Base-by-base conservation (phyloP, 2,329 filamentous ascomycete species). In the Alternaria triticimaculans region DNA sequence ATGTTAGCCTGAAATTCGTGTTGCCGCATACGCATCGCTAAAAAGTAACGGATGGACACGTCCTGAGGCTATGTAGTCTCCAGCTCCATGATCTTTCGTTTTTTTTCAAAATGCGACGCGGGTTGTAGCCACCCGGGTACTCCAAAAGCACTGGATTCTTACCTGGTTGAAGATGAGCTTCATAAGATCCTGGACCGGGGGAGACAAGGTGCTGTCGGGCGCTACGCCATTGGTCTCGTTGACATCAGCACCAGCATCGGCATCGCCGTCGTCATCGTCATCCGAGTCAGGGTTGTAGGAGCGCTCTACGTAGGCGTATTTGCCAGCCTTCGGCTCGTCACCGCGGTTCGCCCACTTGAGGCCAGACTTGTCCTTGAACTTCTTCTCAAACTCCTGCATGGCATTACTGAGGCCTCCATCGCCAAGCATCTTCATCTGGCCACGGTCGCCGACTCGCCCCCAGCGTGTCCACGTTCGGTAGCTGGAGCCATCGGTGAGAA, bases 291-390 rank as follows among this genome's bases (percentile, higher is more conserved):
- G 86, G 53, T 91, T 88, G 75, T 96, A 97, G 74, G 87, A 91
- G 45, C 87, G 87, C 80, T 96, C 92, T 11, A 97, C 85, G 75
- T 93, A 97, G 3, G 90, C 90, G 73, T 97, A 97, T 74, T 92
- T 89, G 1, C 85, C 79, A 12, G 80, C 80, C 71, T 87, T 91
- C 0, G 92, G 89, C 3, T 85, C 78, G 0, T 84, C 79, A 3
- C 78, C 80, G 6, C 87, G 81, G 56, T 87, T 74, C 6, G 78
- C 79, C 86, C 86, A 88, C 3, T 68, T 77, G 11, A 85, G 78
- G 9, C 86, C 86, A 4, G 84, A 82, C 69, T 88, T 88, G 61
- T 84, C 84, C 64, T 83, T 87, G 80, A 88, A 88, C 67, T 88
- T 88, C 64, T 83, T 84, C 53, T 85, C 76, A 69, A 87, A 88